These are phyloP conservation scores for Xylariaceae sp. DNA, from an alignment of 2,329 filamentous ascomycete genomes.

Conservation along the genomic window DNA sequence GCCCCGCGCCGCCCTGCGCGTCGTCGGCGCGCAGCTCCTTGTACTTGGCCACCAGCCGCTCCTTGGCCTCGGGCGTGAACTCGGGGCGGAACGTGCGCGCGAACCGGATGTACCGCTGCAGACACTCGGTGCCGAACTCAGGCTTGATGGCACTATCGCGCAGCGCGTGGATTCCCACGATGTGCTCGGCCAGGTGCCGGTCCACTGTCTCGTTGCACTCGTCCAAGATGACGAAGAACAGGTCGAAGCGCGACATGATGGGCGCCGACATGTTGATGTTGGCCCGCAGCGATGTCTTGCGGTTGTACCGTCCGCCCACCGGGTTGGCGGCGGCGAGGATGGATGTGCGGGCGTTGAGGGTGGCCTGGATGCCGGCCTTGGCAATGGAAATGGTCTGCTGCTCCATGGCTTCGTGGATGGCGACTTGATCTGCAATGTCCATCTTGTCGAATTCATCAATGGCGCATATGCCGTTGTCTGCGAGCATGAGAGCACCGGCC, in stretches of 20 bases:
- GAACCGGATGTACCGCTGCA: slow-evolving; percentile 96
- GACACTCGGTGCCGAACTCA: slow-evolving; percentile 90
- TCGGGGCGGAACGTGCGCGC: slow-evolving; percentile 89
- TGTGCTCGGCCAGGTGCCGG: slow-evolving; percentile 86
- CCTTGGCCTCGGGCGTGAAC: slow-evolving; percentile 81
- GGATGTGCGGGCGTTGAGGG: slow-evolving; percentile 87
- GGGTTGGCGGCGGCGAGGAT: slow-evolving; percentile 96
- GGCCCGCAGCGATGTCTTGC: slow-evolving; percentile 83
- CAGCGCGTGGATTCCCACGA: slow-evolving; percentile 87
- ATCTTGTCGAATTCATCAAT: slow-evolving; percentile 99
- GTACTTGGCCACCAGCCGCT: slow-evolving; percentile 82
- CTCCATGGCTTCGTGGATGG: slow-evolving; percentile 99
- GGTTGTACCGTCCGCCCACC: slow-evolving; percentile 92
- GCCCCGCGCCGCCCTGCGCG: slow-evolving; percentile 84
- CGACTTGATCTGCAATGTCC: slow-evolving; percentile 94
- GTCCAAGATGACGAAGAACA: slow-evolving; percentile 96
- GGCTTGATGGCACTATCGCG: slow-evolving; percentile 87
- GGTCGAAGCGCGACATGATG: slow-evolving; percentile 98
- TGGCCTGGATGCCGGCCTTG: slow-evolving; percentile 96
- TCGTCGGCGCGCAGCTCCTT: slow-evolving; percentile 92
- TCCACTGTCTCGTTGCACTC: slow-evolving; percentile 92
- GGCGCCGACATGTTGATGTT: slow-evolving; percentile 99
- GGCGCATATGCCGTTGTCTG: slow-evolving; percentile 92
- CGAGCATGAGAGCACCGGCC: slow-evolving; percentile 94
- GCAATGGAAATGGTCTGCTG: slow-evolving; percentile 99